These are phyloP conservation scores for Boletus patriciae DNA, from an alignment of 768 basidiomycete species.

Conservation along the genomic window DNA sequence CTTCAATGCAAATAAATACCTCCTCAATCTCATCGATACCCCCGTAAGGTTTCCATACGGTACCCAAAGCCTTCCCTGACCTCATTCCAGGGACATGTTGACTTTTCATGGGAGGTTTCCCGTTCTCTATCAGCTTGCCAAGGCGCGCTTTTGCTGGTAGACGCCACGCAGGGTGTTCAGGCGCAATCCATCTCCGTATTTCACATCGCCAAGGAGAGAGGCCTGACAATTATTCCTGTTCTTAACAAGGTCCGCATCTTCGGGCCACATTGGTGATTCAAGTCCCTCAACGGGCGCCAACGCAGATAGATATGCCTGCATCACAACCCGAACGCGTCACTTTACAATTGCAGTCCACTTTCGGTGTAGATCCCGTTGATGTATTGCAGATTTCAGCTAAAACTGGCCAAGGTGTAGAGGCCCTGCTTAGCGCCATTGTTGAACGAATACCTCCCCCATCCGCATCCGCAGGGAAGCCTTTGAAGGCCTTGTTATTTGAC, in stretches of 20 bases:
- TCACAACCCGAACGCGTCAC: slow-evolving; percentile 81
- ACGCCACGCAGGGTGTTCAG: slow-evolving; percentile 97
- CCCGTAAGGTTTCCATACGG: slow-evolving; percentile 51
- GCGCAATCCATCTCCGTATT: slow-evolving; percentile 97
- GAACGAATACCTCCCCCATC: slow-evolving; percentile 81
- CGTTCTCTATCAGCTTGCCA: slow-evolving; percentile 91
- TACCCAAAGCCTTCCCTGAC: background rate
- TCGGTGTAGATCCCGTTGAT: slow-evolving; percentile 73
- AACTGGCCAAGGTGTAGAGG: slow-evolving; percentile 80
- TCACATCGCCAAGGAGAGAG: slow-evolving; percentile 80
- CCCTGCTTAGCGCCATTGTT: slow-evolving; percentile 76
- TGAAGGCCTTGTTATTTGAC: slow-evolving; percentile 92
- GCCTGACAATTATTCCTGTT: slow-evolving; percentile 83
- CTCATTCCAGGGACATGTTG: slow-evolving; percentile 80
- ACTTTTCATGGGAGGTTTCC: slow-evolving; percentile 97
- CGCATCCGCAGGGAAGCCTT: slow-evolving; percentile 48
- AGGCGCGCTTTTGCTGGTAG: slow-evolving; percentile 84
- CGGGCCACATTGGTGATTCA: background rate
- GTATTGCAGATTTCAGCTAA: slow-evolving; percentile 89
- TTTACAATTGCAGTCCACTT: slow-evolving; percentile 76
- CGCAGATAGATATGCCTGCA: slow-evolving; percentile 88
- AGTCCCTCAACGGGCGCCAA: background rate
- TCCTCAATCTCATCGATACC: slow-evolving; percentile 96
- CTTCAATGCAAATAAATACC: slow-evolving; percentile 52
- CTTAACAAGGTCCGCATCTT: slow-evolving; percentile 74